Percentiles rank a stretch among this genome's conserved stretches.
phyloP scores from a whole-genome alignment of 129 eudicot genomes.

The Chrysanthemum lavandulifolium region DNA sequence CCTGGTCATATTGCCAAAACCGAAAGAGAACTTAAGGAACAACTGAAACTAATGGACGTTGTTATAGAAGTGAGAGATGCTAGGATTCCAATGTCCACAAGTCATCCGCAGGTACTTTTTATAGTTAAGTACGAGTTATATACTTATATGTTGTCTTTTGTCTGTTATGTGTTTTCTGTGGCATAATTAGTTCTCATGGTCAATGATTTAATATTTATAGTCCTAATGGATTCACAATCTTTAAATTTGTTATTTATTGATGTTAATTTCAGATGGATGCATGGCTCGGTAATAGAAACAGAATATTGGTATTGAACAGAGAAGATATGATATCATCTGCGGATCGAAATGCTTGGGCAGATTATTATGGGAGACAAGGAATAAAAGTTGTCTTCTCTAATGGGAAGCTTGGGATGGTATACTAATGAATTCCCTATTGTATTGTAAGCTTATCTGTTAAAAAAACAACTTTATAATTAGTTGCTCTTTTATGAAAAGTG shows the following conservation, averaged over 20 bases:
- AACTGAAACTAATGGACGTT: constrained; percentile 93
- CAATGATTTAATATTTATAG: not conserved
- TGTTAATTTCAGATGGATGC: constrained; percentile 67
- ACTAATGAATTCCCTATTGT: not conserved
- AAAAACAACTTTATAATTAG: not conserved
- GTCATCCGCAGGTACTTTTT: constrained; percentile 78
- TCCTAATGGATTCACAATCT: constrained; percentile 4
- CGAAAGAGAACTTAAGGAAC: constrained; percentile 91
- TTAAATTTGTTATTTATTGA: not conserved
- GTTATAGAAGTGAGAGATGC: constrained; percentile 99
- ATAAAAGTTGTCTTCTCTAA: constrained; percentile 80
- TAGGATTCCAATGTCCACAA: constrained; percentile 93
- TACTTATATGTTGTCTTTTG: not conserved
- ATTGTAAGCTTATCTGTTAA: not conserved
- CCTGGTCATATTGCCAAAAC: constrained; percentile 99
- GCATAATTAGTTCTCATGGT: not conserved
- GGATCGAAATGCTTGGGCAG: constrained; percentile 94
- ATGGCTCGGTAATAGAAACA: constrained; percentile 91
- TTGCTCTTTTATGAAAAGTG: constrained; percentile 24
- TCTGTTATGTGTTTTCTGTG: not conserved
- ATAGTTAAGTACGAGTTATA: not conserved
- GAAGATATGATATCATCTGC: constrained; percentile 96
- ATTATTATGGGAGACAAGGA: constrained; percentile 80
- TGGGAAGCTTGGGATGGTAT: constrained; percentile 95
- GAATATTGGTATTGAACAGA: constrained; percentile 87